Evolutionary conservation across 345 rosid species (phyloP), one percentile per base, ranked within the genome.

Genomic region (Gossypium sturtianum): DNA sequence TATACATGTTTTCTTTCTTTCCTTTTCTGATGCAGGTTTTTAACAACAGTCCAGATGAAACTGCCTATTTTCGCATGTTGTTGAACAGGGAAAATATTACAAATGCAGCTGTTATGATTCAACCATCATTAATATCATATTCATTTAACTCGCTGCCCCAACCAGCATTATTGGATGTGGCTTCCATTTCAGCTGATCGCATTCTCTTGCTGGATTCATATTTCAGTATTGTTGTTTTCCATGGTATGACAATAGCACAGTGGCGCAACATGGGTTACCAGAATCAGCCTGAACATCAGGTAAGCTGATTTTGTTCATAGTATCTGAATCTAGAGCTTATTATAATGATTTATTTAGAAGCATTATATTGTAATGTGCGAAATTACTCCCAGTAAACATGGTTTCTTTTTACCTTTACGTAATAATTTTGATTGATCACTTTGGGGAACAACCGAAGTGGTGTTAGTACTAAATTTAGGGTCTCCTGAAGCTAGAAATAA

Each of bases 211-310:
- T 95, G 76, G 99, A 95, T 88, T 84, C 99, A 44, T 95, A 93
- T 77, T 93, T 95, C 78, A 93, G 98, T 76, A 76, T 95, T 81
- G 99, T 96, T 54, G 79, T 96, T 76, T 96, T 96, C 84, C 97
- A 96, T 87, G 98, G 99, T 72, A 91, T 96, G 99, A 96, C 99
- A 48, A 87, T 96, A 85, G 97, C 99, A 49, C 99, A 96, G 54
- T 96, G 99, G 98, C 93, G 98, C 71, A 93, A 87, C 86, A 80
- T 88, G 94, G 99, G 97, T 54, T 96, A 91, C 83, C 99, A 96
- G 82, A 83, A 91, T 80, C 94, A 96, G 80, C 89, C 95, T 61
- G 99, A 93, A 66, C 93, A 96, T 70, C 88, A 85, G 92, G 99
- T 95, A 81, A 61, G 43, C 19, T 48, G 34, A 47, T 70, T 51